Base-by-base conservation (phyloP, 805 yeast genomes). In the Kodamaea kakaduensis region DNA sequence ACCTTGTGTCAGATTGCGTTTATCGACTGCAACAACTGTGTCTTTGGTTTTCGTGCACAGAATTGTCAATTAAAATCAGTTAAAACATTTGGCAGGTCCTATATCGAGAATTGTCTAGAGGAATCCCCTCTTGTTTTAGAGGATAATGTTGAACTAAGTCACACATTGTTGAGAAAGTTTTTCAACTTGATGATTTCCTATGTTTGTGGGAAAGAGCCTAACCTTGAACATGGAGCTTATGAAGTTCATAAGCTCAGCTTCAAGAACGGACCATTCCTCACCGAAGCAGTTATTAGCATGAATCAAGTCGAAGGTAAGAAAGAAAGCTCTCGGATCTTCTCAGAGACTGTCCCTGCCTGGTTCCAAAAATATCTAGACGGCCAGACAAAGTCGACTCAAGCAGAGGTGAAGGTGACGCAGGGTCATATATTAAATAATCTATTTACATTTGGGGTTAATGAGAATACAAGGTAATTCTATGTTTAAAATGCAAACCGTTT, bases 331-430 rank as follows among this genome's bases (percentile, higher is more conserved):
- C 18, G 30, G 9, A 8, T 35, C 17, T 35, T 35, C 9, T 28
- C 39, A 16, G 26, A 37, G 17, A 27, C 38, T 5, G 31, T 49
- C n/a, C 52, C 54, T 7, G 20, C 41, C 29, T 46, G 48, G 51
- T 49, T 49, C 34, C 47, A 41, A 25, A 29, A 31, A 18, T 48
- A 22, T 26, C 30, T 36, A n/a, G n/a, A n/a, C n/a, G n/a, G n/a
- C n/a, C n/a, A n/a, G n/a, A n/a, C n/a, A n/a, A n/a, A n/a, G n/a
- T n/a, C n/a, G n/a, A n/a, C n/a, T n/a, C n/a, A n/a, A n/a, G n/a
- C n/a, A n/a, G n/a, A n/a, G n/a, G n/a, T n/a, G n/a, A n/a, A n/a
- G n/a, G n/a, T n/a, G n/a, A n/a, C n/a, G n/a, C n/a, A n/a, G n/a
- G n/a, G n/a, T n/a, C n/a, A n/a, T n/a, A n/a, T n/a, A n/a, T n/a